Evolutionary conservation across 1,284 basidiomycete species (phyloP).

Genomic region (Ceratorhiza oryzae-sativae): DNA sequence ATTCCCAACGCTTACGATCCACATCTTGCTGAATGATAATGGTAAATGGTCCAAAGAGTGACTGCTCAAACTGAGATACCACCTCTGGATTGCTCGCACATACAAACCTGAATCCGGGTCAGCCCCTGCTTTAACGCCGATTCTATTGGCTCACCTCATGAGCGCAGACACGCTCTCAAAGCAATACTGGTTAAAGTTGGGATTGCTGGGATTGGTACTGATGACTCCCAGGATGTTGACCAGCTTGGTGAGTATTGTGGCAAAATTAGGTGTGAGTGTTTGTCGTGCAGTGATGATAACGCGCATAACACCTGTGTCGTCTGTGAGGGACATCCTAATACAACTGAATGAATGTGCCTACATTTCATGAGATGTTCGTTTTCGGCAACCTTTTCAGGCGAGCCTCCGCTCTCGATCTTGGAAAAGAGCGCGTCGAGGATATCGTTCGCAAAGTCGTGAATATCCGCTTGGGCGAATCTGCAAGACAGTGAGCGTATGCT

Average conservation of each 20-base stretch:
- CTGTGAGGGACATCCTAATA: background rate
- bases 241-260: constrained; percentile 75
- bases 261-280: constrained; percentile 72
- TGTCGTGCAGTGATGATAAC: constrained; percentile 90
- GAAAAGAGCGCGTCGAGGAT: constrained; percentile 80
- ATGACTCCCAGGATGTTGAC: constrained; percentile 86
- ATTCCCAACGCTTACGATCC: constrained; percentile 66
- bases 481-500: background rate
- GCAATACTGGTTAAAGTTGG: constrained; percentile 95
- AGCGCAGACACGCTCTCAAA: constrained; percentile 95
- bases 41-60: constrained; percentile 89
- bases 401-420: constrained; percentile 83
- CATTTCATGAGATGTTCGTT: constrained; percentile 99
- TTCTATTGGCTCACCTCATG: constrained; percentile 66
- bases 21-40: constrained; percentile 91
- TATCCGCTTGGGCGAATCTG: constrained; percentile 87
- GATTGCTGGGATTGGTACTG: constrained; percentile 96
- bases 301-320: constrained; percentile 80
- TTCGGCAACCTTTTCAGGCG: constrained; percentile 94
- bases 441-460: constrained; percentile 79
- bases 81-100: constrained; percentile 72
- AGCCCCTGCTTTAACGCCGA: background rate
- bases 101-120: constrained; percentile 66
- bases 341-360: constrained; percentile 52
- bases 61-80: constrained; percentile 78